Conservation (phyloP, 768 basidiomycete species). For the Mycena sanguinolenta region DNA sequence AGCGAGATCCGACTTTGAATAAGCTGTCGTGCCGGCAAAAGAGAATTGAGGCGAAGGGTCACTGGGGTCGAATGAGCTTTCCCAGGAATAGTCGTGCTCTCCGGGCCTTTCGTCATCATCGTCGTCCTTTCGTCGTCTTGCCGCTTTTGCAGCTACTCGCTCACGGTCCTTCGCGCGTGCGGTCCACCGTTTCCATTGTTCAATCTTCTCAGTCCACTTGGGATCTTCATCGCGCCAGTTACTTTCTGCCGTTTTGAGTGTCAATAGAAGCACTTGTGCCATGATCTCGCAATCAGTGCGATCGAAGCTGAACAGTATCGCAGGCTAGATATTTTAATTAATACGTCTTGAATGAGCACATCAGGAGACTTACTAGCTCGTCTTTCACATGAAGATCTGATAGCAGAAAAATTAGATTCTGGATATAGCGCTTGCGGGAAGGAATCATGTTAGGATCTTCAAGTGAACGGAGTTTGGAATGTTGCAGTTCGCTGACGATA, state of each 20-base stretch:
- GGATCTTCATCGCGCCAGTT: constrained; percentile 61
- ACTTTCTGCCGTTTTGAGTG: constrained; percentile 59
- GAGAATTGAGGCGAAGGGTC: constrained; percentile 73
- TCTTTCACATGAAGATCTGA: constrained; percentile 68
- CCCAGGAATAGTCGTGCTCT: constrained; percentile 55
- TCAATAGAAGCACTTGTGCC: constrained; percentile 51
- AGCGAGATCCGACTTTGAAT: constrained; percentile 62
- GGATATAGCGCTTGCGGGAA: constrained; percentile 44
- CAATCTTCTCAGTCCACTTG: constrained; percentile 65
- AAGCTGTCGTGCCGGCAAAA: constrained; percentile 62
- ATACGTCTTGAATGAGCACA: neutral
- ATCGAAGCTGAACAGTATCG: constrained; percentile 78
- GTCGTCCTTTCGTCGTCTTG: constrained; percentile 56
- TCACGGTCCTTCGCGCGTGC: constrained; percentile 61
- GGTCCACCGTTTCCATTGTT: constrained; percentile 66
- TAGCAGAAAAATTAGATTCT: constrained; percentile 65
- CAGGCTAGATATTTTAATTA: constrained; percentile 57
- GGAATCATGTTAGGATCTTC: constrained; percentile 50
- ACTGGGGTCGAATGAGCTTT: constrained; percentile 67
- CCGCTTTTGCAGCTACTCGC: constrained; percentile 53
- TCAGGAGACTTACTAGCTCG: constrained; percentile 62
- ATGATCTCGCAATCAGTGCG: constrained; percentile 70
- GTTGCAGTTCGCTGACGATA: constrained; percentile 58
- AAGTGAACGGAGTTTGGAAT: constrained; percentile 40
- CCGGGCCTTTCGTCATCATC: constrained; percentile 36